Conservation (phyloP, 495 filamentous ascomycete genomes). For the Penicillium paxilli region DNA sequence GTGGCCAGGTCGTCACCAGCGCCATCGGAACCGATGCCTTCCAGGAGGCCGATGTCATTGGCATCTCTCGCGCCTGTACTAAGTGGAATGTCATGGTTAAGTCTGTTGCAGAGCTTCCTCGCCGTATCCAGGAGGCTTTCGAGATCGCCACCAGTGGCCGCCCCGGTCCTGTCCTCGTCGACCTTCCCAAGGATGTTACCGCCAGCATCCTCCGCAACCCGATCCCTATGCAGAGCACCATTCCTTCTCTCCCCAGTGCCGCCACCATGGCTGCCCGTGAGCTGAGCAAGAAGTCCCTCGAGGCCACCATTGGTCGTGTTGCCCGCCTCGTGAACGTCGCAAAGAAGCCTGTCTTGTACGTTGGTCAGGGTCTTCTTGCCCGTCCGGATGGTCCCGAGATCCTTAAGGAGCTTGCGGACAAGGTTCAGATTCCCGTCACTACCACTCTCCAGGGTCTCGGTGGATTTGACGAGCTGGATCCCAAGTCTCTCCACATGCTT, state of each 20-base stretch:
- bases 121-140: conserved; percentile 62
- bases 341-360: conserved; percentile 62
- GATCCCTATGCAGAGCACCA: conserved; percentile 56
- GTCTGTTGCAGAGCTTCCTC: conserved; percentile 58
- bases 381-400: conserved; percentile 52
- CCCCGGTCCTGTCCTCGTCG: conserved; percentile 63
- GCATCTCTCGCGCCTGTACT: conserved; percentile 61
- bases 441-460: conserved; percentile 68
- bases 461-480: conserved; percentile 58
- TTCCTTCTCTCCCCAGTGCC: conserved; percentile 58
- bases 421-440: conserved; percentile 59
- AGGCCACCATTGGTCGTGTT: conserved; percentile 50
- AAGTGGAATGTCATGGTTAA: conserved; percentile 69
- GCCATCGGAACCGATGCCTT: conserved; percentile 63
- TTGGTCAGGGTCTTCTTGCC: conserved; percentile 58
- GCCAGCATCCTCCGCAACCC: conserved; percentile 52
- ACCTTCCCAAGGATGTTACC: conserved; percentile 61
- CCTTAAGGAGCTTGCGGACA: conserved; percentile 57
- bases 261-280: conserved; percentile 57
- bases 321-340: conserved; percentile 56
- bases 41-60: conserved; percentile 64
- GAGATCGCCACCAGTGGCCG: conserved; percentile 61
- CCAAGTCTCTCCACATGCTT: conserved; percentile 62
- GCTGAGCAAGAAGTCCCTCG: conserved; percentile 44
- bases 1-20: conserved; percentile 58